Percentiles rank a stretch among this genome's conserved stretches.
Evolutionary conservation across 2,329 filamentous ascomycete genomes (phyloP).

Genomic region (Fusarium burgessii): DNA sequence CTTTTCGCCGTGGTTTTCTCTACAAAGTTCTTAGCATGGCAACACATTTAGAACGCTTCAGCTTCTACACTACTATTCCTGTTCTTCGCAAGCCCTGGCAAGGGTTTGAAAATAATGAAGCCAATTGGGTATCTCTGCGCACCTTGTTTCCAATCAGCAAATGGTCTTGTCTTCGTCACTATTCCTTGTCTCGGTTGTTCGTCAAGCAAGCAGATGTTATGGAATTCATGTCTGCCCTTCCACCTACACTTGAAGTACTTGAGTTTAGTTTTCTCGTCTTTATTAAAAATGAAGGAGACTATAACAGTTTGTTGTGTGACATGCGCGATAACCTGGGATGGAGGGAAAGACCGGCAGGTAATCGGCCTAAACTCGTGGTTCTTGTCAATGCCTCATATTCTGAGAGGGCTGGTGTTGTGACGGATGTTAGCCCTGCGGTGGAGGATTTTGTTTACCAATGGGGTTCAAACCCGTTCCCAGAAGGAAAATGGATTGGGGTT

Average conservation of each 20-base stretch:
- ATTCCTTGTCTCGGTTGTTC: constrained; percentile 49
- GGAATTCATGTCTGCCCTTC: constrained; percentile 45
- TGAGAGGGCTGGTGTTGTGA: fast-evolving
- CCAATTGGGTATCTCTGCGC: constrained; percentile 37
- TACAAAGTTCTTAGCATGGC: constrained; percentile 11
- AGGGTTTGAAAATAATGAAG: fast-evolving
- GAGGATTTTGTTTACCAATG: not conserved
- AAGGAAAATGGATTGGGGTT: not conserved
- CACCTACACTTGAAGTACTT: constrained; percentile 46
- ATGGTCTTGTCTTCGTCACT: constrained; percentile 48
- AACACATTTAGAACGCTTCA: constrained; percentile 40
- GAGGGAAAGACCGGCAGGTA: not conserved
- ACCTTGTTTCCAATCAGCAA: constrained; percentile 48
- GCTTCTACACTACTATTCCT: constrained; percentile 19
- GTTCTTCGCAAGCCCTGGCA: fast-evolving
- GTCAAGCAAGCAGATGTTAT: constrained; percentile 48
- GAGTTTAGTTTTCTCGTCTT: constrained; percentile 52
- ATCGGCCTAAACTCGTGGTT: constrained; percentile 6
- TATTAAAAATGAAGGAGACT: constrained; percentile 2
- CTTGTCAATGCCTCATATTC: not conserved
- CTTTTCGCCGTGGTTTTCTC: not conserved
- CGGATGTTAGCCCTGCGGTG: not conserved
- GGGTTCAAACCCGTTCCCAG: constrained; percentile 9
- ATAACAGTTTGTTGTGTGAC: constrained; percentile 6
- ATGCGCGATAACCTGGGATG: constrained; percentile 11